Conservation (phyloP, 306 rosid species). For the Vachellia collinsii region DNA sequence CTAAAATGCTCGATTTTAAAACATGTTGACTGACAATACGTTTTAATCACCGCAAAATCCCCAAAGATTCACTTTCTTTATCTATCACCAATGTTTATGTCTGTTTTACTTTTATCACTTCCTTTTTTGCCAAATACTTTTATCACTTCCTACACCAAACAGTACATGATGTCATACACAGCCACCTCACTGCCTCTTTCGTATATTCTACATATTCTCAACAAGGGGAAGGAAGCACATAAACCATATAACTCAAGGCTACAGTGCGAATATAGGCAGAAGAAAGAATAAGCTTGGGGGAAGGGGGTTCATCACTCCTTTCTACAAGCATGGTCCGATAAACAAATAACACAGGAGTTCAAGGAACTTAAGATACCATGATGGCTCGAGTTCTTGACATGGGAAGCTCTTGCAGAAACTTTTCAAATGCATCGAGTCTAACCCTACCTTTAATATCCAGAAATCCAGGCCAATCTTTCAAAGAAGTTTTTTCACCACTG, state of each 20-base stretch:
- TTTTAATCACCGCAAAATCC: neutral
- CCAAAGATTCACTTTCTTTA: constrained; percentile 2
- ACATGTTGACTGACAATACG: neutral
- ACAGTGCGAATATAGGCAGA: neutral
- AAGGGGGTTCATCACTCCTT: neutral
- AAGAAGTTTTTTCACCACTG: constrained; percentile 84
- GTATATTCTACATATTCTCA: constrained; percentile 20
- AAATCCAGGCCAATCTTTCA: constrained; percentile 80
- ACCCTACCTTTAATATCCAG: constrained; percentile 98
- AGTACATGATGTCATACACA: constrained; percentile 17
- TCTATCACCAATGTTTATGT: neutral
- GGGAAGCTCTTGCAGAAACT: constrained; percentile 91
- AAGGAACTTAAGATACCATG: constrained; percentile 82
- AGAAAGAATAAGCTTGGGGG: neutral
- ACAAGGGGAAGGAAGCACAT: neutral
- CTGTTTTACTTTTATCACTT: neutral
- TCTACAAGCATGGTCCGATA: constrained; percentile 21
- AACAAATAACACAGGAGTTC: constrained; percentile 26
- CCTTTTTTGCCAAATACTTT: too few species aligned
- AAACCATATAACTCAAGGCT: constrained; percentile 7
- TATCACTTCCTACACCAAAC: neutral
- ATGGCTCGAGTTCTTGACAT: constrained; percentile 89
- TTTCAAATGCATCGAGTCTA: constrained; percentile 86
- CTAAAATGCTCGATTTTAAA: neutral
- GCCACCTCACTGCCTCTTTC: constrained; percentile 11